Conservation (phyloP, 306 rosid genomes). For the Castanospermum australe region DNA sequence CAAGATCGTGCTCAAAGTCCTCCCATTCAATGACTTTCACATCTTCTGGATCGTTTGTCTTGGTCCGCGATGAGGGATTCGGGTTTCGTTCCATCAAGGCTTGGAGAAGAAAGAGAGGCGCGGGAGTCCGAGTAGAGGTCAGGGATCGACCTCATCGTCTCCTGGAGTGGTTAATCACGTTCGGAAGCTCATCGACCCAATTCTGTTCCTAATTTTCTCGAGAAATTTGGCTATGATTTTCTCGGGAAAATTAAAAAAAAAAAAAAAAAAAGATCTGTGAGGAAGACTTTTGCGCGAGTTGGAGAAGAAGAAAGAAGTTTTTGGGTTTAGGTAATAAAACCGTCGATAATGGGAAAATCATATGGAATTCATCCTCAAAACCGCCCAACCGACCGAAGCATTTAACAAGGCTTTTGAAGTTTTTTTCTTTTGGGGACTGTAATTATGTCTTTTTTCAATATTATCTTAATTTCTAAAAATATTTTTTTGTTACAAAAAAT, state of each 20-base stretch:
- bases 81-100: constrained; percentile 57
- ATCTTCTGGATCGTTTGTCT: constrained; percentile 47
- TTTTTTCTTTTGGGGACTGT: no score
- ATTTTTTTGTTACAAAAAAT: no score
- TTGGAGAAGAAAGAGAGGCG: neutral
- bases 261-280: neutral
- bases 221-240: constrained; percentile 11
- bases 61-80: constrained; percentile 26
- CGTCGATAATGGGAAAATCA: no score
- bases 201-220: constrained; percentile 32
- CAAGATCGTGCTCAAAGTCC: constrained; percentile 84
- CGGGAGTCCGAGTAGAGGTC: constrained; percentile 21
- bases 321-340: no score
- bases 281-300: neutral
- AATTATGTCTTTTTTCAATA: no score
- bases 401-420: no score
- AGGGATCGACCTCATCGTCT: constrained; percentile 80
- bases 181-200: constrained; percentile 35
- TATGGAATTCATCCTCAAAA: no score
- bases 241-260: neutral
- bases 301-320: no score
- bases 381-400: no score
- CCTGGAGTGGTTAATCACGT: constrained; percentile 38
- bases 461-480: no score
- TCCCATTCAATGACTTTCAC: constrained; percentile 74